Evolutionary conservation across 2,329 filamentous ascomycete species (phyloP).

Genomic region (Ophiocordyceps robertsii): DNA sequence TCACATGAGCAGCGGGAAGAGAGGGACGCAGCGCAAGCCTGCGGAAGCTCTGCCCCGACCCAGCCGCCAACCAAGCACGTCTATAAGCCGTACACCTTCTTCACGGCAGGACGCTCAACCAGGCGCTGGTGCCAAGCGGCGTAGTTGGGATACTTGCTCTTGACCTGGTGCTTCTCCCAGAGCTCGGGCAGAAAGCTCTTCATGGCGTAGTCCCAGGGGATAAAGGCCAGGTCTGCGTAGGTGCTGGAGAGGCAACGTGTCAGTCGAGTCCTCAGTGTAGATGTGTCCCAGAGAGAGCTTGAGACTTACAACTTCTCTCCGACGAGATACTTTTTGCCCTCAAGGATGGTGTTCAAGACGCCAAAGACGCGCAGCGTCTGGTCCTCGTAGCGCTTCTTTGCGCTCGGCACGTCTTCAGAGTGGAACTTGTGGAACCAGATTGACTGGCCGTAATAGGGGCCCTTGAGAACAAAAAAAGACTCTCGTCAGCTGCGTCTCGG

Average conservation of each 20-base stretch:
- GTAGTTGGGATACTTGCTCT: constrained; percentile 20
- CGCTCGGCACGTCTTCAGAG: constrained; percentile 13
- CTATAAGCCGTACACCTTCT: constrained; percentile 11
- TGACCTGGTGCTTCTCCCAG: constrained; percentile 11
- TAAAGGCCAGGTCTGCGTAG: constrained; percentile 20
- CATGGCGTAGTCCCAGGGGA: constrained; percentile 14
- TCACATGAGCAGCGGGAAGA: no score
- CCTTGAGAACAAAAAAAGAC: constrained; percentile 2
- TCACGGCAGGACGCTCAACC: constrained; percentile 15
- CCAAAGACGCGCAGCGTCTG: constrained; percentile 15
- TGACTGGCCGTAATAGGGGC: constrained; percentile 22
- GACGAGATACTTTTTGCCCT: constrained; percentile 20
- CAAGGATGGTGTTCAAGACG: constrained; percentile 18
- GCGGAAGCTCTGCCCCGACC: no score
- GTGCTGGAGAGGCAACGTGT: constrained; percentile 8
- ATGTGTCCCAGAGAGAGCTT: not conserved
- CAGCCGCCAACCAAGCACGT: not conserved
- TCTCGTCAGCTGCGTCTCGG: not conserved
- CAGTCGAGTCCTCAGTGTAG: not conserved
- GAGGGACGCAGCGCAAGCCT: no score
- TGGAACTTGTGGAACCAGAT: constrained; percentile 17
- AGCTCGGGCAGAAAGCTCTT: constrained; percentile 6
- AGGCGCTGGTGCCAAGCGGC: constrained; percentile 19
- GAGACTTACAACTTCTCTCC: constrained; percentile 18
- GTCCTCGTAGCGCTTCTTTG: constrained; percentile 17